phyloP scores from a whole-genome alignment of 139 green algal species.

The Picochlorum costavermella region DNA sequence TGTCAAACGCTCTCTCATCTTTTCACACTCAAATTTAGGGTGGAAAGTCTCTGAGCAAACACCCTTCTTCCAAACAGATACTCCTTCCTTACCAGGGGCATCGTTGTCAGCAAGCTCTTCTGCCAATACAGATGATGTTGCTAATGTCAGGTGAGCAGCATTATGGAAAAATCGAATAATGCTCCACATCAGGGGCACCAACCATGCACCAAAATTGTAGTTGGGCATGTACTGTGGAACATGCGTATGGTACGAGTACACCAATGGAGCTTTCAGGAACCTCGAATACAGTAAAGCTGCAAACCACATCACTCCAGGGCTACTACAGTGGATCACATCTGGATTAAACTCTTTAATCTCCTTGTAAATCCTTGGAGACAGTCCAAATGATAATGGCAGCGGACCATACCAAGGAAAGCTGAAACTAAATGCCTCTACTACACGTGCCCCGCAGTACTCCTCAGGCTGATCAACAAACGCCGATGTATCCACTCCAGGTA shows the following conservation, averaged over 20 bases:
- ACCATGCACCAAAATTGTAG: conserved; percentile 59
- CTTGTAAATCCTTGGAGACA: conserved; percentile 44
- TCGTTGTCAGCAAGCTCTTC: conserved; percentile 11
- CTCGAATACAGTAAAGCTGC: conserved; percentile 83
- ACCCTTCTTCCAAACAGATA: conserved; percentile 70
- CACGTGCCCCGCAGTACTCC: conserved; percentile 19
- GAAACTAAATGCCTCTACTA: conserved; percentile 28
- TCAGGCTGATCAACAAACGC: conserved; percentile 26
- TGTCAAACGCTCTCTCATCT: conserved; percentile 64
- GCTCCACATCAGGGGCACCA: conserved; percentile 83
- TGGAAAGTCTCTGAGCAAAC: conserved; percentile 71
- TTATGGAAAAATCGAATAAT: conserved; percentile 79
- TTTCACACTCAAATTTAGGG: conserved; percentile 54
- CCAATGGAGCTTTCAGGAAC: conserved; percentile 76
- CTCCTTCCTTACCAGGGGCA: neutral
- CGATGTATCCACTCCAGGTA: conserved; percentile 24
- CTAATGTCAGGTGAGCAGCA: conserved; percentile 62
- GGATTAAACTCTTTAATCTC: conserved; percentile 34
- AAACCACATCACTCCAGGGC: conserved; percentile 32
- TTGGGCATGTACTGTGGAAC: conserved; percentile 88
- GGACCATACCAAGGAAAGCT: conserved; percentile 35
- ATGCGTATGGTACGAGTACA: conserved; percentile 97
- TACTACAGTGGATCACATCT: conserved; percentile 33
- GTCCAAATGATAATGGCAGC: conserved; percentile 34
- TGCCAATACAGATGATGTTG: conserved; percentile 35